Base-by-base conservation (phyloP, 1,284 basidiomycete genomes). In the Veloporphyrellus conicus region DNA sequence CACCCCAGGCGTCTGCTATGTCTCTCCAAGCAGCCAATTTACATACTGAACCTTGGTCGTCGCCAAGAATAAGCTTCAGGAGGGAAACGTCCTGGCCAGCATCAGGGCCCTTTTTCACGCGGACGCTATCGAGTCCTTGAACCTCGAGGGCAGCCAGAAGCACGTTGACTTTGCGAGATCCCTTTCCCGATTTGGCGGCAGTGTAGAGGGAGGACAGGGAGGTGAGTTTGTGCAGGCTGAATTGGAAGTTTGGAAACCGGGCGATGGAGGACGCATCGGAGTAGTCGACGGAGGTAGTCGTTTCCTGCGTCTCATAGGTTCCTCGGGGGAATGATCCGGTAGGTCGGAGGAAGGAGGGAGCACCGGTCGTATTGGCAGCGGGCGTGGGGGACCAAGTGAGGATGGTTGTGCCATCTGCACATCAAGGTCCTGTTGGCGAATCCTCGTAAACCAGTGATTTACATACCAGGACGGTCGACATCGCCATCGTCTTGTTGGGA, bases 11-110 rank as follows among this genome's bases (percentile, higher is more conserved):
- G 37, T 88, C 82, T 8, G 87, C 87, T 4, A 76, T 68, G 44
- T 87, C 82, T 44, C 87, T 71, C 87, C 87, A 90, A 3, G 81
- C 85, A 6, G 82, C 82, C 12, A 89, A 61, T 64, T 81, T 87
- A 55, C 79, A 79, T 4, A 89, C 72, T 1, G 67, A 71, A 3
- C 82, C 82, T 19, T 76, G 74, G 45, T 84, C 83, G 54, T 87
- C 83, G 4, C 82, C 81, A 15, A 88, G 62, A 37, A 89, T 76
- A 54, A 87, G 68, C 55, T 79, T 83, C 33, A 88, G 64, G 23
- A 89, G 59, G 0, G 74, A 76, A 0, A 87, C 76, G 52, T 85
- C 76, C 48, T 77, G 80, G 8, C 86, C 87, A 3, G 80, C 76
- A 41, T 87, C 81, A 2, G 56, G 56, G 0, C 86, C 86, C 43